These are phyloP conservation scores for Dillenia suffruticosa DNA, from an alignment of 164 flowering plant species.

Conservation along the genomic window DNA sequence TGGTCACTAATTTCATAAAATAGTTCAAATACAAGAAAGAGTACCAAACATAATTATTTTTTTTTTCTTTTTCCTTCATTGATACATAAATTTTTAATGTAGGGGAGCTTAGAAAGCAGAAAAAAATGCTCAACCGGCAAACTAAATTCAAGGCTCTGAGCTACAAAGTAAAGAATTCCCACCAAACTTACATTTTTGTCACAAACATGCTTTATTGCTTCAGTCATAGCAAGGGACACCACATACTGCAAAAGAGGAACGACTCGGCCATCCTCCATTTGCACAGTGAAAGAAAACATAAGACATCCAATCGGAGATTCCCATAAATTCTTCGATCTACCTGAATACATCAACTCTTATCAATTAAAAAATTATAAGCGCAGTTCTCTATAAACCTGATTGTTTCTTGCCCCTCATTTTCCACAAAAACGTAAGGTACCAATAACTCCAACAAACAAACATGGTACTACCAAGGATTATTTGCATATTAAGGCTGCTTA, in stretches of 20 bases:
- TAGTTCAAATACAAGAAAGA: too few relatives aligned
- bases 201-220: slow-evolving; percentile 74
- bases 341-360: slow-evolving; percentile 22
- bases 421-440: background rate
- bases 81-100: too few relatives aligned
- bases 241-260: slow-evolving; percentile 93
- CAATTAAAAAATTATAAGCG: background rate
- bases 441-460: background rate
- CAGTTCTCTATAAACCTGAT: too few relatives aligned
- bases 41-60: too few relatives aligned
- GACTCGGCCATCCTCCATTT: slow-evolving; percentile 84
- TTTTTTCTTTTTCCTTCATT: too few relatives aligned
- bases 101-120: too few relatives aligned
- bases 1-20: too few relatives aligned
- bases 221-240: slow-evolving; percentile 80
- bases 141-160: too few relatives aligned
- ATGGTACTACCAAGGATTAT: too few relatives aligned
- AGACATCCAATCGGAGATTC: slow-evolving; percentile 93
- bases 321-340: slow-evolving; percentile 85
- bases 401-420: background rate
- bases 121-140: too few relatives aligned
- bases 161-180: too few relatives aligned
- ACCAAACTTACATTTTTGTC: slow-evolving; percentile 46
- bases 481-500: too few relatives aligned
- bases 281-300: slow-evolving; percentile 77